phyloP scores from a whole-genome alignment of 2,329 filamentous ascomycete genomes.

The Chrysoporthe deuterocubensis region DNA sequence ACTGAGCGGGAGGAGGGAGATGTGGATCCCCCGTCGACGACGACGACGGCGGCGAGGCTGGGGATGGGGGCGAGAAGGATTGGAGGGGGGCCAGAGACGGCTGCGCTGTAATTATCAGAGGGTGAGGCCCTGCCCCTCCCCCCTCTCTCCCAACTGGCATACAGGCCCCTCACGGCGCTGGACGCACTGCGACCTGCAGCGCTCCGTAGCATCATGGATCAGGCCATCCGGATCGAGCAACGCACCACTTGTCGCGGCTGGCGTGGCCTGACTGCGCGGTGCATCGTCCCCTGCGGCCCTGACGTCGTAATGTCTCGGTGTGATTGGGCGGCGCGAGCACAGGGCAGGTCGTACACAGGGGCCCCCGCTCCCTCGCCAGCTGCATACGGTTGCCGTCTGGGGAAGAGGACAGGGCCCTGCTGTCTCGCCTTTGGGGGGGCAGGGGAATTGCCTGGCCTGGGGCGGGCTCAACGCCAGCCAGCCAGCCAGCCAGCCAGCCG shows the following conservation, averaged over 20 bases:
- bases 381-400: conserved; percentile 4
- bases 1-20: neutral
- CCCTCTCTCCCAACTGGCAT: neutral
- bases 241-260: conserved; percentile 5
- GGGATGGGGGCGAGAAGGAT: neutral
- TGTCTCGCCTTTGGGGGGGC: neutral
- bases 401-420: conserved; percentile 1
- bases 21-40: neutral
- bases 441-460: too few species aligned
- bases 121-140: neutral
- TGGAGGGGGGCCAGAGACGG: neutral
- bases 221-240: conserved; percentile 5
- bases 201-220: neutral
- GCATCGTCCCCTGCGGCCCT: conserved; percentile 9
- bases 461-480: too few species aligned
- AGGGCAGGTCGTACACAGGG: neutral
- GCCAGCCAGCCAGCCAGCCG: too few species aligned
- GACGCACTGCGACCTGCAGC: neutral
- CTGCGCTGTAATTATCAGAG: neutral
- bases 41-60: conserved; percentile 1
- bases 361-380: neutral
- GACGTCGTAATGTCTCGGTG: conserved; percentile 4
- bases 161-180: too few species aligned
- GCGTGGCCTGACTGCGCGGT: conserved; percentile 3
- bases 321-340: conserved; percentile 4